phyloP scores from a whole-genome alignment of 805 yeast genomes.

The Yarrowia divulgata region DNA sequence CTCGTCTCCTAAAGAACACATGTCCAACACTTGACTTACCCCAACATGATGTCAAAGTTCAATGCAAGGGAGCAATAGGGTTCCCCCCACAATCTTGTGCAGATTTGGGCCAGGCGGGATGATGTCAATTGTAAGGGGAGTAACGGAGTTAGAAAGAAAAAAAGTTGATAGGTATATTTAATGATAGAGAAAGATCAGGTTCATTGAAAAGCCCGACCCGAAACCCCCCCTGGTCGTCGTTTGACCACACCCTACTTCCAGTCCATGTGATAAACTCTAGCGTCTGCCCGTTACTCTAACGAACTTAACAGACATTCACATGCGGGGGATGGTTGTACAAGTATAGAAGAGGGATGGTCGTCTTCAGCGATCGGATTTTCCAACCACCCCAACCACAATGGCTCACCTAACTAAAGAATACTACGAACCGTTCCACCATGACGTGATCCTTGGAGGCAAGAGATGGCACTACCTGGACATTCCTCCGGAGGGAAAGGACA shows the following conservation, averaged over 20 bases:
- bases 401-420: conserved; percentile 33
- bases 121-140: not conserved
- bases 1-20: not conserved
- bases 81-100: conserved; percentile 12
- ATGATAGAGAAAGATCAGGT: too few species aligned
- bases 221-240: too few species aligned
- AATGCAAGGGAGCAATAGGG: not conserved
- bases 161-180: too few species aligned
- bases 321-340: not conserved
- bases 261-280: conserved; percentile 22
- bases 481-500: conserved; percentile 39
- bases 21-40: not conserved
- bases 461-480: conserved; percentile 40
- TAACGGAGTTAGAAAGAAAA: not conserved
- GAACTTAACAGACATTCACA: conserved; percentile 12
- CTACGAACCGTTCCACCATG: conserved; percentile 39
- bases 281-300: conserved; percentile 1
- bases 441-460: conserved; percentile 19
- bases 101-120: too few species aligned
- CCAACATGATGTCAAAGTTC: conserved; percentile 5
- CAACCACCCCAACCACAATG: not conserved
- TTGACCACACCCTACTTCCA: too few species aligned
- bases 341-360: too few species aligned
- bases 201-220: too few species aligned
- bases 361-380: too few species aligned